Base-by-base conservation (phyloP, 2,329 filamentous ascomycete species). In the Sarocladiaceae sp. region DNA sequence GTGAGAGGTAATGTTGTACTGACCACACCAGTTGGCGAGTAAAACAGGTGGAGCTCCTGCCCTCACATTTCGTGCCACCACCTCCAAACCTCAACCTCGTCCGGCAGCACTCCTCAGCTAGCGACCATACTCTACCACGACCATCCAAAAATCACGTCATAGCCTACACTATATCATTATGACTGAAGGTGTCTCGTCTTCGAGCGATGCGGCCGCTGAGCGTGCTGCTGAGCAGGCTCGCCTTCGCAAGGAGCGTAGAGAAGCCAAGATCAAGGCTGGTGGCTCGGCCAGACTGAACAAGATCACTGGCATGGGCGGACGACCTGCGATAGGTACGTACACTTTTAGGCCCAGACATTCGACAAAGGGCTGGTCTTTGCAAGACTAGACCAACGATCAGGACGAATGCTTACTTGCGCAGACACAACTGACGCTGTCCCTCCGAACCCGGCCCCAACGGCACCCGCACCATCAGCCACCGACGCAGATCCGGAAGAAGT, bases 251-350 rank as follows among this genome's bases (percentile, higher is more conserved):
- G 88, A 92, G 67, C 83, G 87, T 35, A 80, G 88, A 47, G 86
- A 90, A 66, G 88, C 87, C 53, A 93, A 92, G 75, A 84, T 92
- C 69, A 82, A 79, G 61, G 82, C 84, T 48, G 84, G 86, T 54
- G 88, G 86, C 53, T 80, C 83, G 17, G 79, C 83, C 35, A 75
- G 89, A 55, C 71, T 94, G 56, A 84, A 88, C 61, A 87, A 80
- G 67, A 94, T 94, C 66, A 89, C 86, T 12, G 84, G 85, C 1
- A 70, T 90, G 23, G 84, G 84, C 25, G 68, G 68, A n/a, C 66
- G 68, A 12, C 35, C 70, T 12, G 59, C 61, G 40, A 63, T 64
- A 57, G 68, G 69, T 71, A 52, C 44, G 55, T 35, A 3, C 18
- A 12, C 18, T 8, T 17, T 37, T 17, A 12, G n/a, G n/a, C n/a